These are phyloP conservation scores for Pestalotiopsis fici DNA, from an alignment of 2,329 filamentous ascomycete species.

Conservation along the genomic window DNA sequence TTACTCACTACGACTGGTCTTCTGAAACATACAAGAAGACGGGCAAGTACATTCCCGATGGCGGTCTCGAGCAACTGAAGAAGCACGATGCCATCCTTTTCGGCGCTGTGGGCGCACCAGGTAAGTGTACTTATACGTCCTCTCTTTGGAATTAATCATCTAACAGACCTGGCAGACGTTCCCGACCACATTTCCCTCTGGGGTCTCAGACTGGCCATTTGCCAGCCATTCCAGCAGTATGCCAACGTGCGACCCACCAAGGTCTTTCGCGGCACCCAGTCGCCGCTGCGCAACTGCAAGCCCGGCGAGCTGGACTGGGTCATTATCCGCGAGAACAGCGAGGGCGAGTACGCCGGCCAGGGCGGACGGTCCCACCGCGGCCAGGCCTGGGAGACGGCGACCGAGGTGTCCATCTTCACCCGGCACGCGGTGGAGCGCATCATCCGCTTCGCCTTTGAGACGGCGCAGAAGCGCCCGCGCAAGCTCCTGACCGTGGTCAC, in stretches of 20 bases:
- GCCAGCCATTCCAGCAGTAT: constrained; percentile 65
- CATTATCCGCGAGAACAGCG: constrained; percentile 67
- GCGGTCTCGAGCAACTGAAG: constrained; percentile 51
- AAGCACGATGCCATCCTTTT: constrained; percentile 62
- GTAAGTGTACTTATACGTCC: constrained; percentile 16
- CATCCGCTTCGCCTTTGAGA: constrained; percentile 65
- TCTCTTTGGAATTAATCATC: not conserved
- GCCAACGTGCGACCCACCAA: constrained; percentile 66
- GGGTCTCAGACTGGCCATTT: constrained; percentile 64
- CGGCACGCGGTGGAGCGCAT: constrained; percentile 59
- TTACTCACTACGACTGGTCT: constrained; percentile 67
- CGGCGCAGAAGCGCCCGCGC: constrained; percentile 54
- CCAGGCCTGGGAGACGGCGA: constrained; percentile 60
- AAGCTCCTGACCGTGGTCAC: constrained; percentile 65
- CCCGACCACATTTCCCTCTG: constrained; percentile 69
- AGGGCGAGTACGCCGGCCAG: constrained; percentile 67
- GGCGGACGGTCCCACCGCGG: constrained; percentile 62
- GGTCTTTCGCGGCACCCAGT: constrained; percentile 60
- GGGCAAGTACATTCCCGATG: constrained; percentile 65
- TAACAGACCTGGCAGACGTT: constrained; percentile 42
- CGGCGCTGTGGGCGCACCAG: constrained; percentile 63
- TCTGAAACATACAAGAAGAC: constrained; percentile 66
- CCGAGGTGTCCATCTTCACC: constrained; percentile 66
- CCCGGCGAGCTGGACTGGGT: constrained; percentile 64
- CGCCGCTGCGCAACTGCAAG: constrained; percentile 53